Evolutionary conservation across 2,329 filamentous ascomycete species (phyloP), one percentile per base, ranked within the genome.

Genomic region (Zarea fungicola): DNA sequence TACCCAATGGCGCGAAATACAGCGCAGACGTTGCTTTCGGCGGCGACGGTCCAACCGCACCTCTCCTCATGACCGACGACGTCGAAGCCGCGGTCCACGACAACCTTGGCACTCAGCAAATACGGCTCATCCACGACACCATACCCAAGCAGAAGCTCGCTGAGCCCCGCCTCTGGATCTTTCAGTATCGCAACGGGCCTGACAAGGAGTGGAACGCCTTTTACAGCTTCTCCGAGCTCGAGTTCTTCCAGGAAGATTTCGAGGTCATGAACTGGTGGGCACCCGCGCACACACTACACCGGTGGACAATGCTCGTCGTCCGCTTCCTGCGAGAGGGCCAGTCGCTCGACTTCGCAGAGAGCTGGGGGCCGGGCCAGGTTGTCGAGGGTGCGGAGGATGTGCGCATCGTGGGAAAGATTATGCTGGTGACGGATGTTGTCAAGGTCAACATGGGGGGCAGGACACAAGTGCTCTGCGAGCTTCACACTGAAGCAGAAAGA

Each of bases 11-110:
- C 13, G 70, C 69, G 34, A 67, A 70, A 51, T 81, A 76, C 59
- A 66, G 76, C 61, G 65, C 78, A 5, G 84, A 87, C 59, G 77
- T 84, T 4, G 81, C 77, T 1, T 87, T 87, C 56, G 84, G 83
- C 18, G 78, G 77, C n/a, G 78, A 83, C 54, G 77, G 78, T 1
- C 71, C 81, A 0, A 82, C 76, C 0, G 65, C 66, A 8, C 81
- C 83, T 4, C 61, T 87, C 28, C 74, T 73, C 1, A 66, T 87
- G 3, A 59, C 70, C 21, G 65, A 73, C 6, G 23, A 13, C 8
- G 64, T 64, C 3, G 58, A 13, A 13, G 64, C 64, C 3, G 58
- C 65, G 8, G 57, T 70, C 4, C 65, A 70, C 34, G 52, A 62
- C 46, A 78, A 80, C 58, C 65, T 83, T 2, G 76, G 76, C 9